phyloP scores from a whole-genome alignment of 257 asterid genomes.

The Solanum gandarillasii region DNA sequence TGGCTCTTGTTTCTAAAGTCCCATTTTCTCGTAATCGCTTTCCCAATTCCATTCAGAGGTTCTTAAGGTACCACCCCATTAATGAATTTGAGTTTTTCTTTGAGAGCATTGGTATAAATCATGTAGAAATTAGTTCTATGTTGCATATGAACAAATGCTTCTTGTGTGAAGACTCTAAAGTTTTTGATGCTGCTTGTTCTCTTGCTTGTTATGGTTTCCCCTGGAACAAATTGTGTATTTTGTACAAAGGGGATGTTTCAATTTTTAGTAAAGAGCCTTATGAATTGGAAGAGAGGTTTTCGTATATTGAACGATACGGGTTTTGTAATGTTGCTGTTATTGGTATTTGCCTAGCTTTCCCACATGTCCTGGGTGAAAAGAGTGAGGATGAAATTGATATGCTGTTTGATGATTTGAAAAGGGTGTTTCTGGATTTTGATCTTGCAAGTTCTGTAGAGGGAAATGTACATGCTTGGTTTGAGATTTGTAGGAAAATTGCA shows the following conservation, averaged over 20 bases:
- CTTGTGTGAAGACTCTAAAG: slow-evolving; percentile 34
- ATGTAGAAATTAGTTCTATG: slow-evolving; percentile 4
- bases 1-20: slow-evolving; percentile 21
- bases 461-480: slow-evolving; percentile 34
- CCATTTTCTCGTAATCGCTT: slow-evolving; percentile 24
- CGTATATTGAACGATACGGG: slow-evolving; percentile 26
- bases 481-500: slow-evolving; percentile 36
- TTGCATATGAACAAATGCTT: slow-evolving; percentile 21
- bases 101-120: slow-evolving; percentile 49
- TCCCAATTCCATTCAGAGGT: slow-evolving; percentile 23
- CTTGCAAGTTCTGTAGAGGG: slow-evolving; percentile 30
- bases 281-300: slow-evolving; percentile 16
- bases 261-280: slow-evolving; percentile 10
- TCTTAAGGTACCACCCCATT: slow-evolving; percentile 60
- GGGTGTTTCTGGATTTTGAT: slow-evolving; percentile 30
- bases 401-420: slow-evolving; percentile 36
- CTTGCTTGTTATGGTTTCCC: slow-evolving; percentile 53
- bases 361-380: slow-evolving; percentile 19
- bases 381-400: slow-evolving; percentile 18
- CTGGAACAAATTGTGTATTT: slow-evolving; percentile 40
- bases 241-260: slow-evolving; percentile 21
- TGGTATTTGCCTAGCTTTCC: slow-evolving; percentile 52
- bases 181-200: slow-evolving; percentile 35
- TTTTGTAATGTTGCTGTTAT: slow-evolving; percentile 23
- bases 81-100: slow-evolving; percentile 51